phyloP scores from a whole-genome alignment of 768 basidiomycete species.

The Porphyrellus cyaneotinctus region DNA sequence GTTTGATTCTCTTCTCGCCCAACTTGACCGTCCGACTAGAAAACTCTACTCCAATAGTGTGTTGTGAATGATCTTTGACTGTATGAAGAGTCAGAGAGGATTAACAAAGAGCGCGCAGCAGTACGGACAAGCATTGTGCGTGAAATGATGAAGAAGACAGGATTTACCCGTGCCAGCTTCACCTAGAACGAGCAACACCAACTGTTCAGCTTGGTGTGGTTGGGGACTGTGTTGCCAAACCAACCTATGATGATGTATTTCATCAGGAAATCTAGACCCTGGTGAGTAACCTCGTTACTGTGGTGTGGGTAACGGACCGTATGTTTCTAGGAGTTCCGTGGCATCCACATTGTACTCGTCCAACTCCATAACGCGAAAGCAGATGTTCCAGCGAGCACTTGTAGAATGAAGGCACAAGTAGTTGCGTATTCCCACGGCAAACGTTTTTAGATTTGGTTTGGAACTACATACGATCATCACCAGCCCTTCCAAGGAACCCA shows the following conservation, averaged over 20 bases:
- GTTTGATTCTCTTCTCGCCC: slow-evolving; percentile 91
- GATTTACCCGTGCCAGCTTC: slow-evolving; percentile 98
- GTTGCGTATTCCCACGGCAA: slow-evolving; percentile 23
- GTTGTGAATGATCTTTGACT: slow-evolving; percentile 97
- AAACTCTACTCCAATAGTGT: slow-evolving; percentile 98
- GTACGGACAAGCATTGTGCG: slow-evolving; percentile 86
- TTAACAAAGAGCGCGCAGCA: not conserved
- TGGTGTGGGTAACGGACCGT: slow-evolving; percentile 51
- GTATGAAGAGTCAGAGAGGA: slow-evolving; percentile 9
- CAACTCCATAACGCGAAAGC: slow-evolving; percentile 45
- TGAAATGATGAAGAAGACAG: slow-evolving; percentile 93
- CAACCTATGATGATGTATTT: slow-evolving; percentile 96
- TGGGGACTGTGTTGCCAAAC: slow-evolving; percentile 14
- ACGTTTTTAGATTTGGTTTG: not conserved
- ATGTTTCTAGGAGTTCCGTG: slow-evolving; percentile 91
- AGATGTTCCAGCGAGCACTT: not conserved
- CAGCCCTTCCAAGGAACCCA: slow-evolving; percentile 94
- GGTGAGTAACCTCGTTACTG: slow-evolving; percentile 11
- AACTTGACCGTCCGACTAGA: slow-evolving; percentile 90
- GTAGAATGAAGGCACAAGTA: not conserved
- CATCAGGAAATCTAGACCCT: slow-evolving; percentile 86
- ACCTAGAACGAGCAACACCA: slow-evolving; percentile 43
- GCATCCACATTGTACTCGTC: slow-evolving; percentile 75
- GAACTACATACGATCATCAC: slow-evolving; percentile 38
- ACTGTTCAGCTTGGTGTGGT: slow-evolving; percentile 6